phyloP scores from a whole-genome alignment of 2,329 filamentous ascomycete species.

The Magnaporthiopsis incrustans region DNA sequence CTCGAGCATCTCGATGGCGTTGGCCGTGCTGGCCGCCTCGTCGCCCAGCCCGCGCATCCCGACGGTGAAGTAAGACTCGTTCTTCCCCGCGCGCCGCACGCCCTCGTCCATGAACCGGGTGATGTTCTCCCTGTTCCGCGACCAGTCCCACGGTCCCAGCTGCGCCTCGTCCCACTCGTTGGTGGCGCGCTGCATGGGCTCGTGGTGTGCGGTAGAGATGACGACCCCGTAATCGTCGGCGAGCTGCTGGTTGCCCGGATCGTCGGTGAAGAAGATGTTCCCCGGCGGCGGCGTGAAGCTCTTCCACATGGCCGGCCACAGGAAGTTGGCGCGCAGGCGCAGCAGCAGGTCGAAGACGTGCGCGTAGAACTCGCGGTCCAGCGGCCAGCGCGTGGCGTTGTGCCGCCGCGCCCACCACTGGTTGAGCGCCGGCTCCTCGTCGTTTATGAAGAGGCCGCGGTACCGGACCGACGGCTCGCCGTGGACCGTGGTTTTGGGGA shows the following conservation, averaged over 20 bases:
- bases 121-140: conserved; percentile 60
- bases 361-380: conserved; percentile 53
- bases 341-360: conserved; percentile 65
- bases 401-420: conserved; percentile 45
- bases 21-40: conserved; percentile 48
- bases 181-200: conserved; percentile 58
- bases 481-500: conserved; percentile 36
- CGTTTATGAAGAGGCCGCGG: conserved; percentile 65
- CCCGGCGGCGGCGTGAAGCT: conserved; percentile 19
- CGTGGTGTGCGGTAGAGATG: conserved; percentile 64
- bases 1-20: conserved; percentile 51
- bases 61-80: conserved; percentile 58
- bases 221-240: conserved; percentile 69
- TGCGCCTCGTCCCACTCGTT: conserved; percentile 47
- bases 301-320: conserved; percentile 61
- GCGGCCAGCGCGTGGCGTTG: conserved; percentile 21
- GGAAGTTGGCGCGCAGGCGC: conserved; percentile 62
- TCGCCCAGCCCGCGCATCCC: conserved; percentile 65
- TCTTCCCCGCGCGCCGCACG: conserved; percentile 54
- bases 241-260: conserved; percentile 57
- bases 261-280: conserved; percentile 65
- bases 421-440: conserved; percentile 60
- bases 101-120: conserved; percentile 62
- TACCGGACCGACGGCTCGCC: conserved; percentile 52
- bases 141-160: conserved; percentile 60